Base-by-base conservation (phyloP, 1,139 yeast species). In the Yamadazyma aaseri region DNA sequence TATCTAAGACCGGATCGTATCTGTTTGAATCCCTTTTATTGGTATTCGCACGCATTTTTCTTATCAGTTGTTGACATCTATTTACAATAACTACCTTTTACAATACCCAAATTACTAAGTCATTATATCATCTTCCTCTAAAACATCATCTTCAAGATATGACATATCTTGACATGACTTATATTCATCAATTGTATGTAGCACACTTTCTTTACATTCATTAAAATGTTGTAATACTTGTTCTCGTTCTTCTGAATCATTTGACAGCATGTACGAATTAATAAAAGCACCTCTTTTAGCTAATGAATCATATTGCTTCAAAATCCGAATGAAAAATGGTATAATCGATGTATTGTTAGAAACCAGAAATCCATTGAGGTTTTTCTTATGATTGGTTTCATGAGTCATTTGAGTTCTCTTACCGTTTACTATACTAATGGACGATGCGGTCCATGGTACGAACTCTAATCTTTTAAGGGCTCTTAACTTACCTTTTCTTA, bases 361-460 rank as follows among this genome's bases (percentile, higher is more conserved):
- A 22, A 89, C 63, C 77, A 83, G 86, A 41, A 86, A 65, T 1
- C 96, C 97, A 36, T 80, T 75, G 5, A 79, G 71, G n/a, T 62
- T 60, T 14, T 58, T 53, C 32, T 42, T 33, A 51, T 32, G 33
- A 38, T n/a, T 31, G 42, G 27, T 25, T 22, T 6, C n/a, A 7
- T 22, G 27, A 5, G 11, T 14, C 10, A 23, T 11, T 20, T 31
- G 33, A 6, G 33, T 23, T 20, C 13, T 24, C 40, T 77, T 73
- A 2, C 96, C 92, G 34, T 81, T 69, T 5, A 92, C 90, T 1
- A 89, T 68, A 51, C 86, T 94, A 5, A 89, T 72, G 9, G 92
- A 75, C 1, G 92, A 78, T 0, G 95, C 80, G 1, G 90, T 79
- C 86, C 96, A 86, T 0, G 96, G 94, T 2, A 86, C 87, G 63